Percentiles rank a stretch among this genome's conserved stretches.
phyloP scores from a whole-genome alignment of 2,329 filamentous ascomycete species.

The Alternaria arborescens region DNA sequence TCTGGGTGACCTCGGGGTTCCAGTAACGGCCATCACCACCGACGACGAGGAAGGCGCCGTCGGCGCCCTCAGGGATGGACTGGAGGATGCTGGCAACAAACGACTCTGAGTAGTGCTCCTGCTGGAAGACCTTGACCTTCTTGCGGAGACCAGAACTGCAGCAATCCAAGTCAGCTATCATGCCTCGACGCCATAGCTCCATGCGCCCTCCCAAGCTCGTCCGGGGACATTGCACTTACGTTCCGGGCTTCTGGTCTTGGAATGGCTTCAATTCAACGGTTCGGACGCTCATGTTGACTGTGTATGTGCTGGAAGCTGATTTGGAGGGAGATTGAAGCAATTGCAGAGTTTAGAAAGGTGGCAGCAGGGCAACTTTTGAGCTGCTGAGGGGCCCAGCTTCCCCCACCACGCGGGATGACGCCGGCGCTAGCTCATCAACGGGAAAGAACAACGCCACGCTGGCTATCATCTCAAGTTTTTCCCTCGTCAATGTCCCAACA shows the following conservation, averaged over 20 bases:
- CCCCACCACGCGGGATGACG: conserved; percentile 42
- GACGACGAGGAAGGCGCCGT: conserved; percentile 92
- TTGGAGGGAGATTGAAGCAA: conserved; percentile 30
- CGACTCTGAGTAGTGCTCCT: conserved; percentile 93
- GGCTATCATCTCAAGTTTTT: conserved; percentile 16
- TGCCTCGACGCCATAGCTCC: conserved; percentile 15
- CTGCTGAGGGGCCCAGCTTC: conserved; percentile 38
- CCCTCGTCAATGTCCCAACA: conserved; percentile 22
- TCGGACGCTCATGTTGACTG: conserved; percentile 69
- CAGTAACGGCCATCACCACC: conserved; percentile 96
- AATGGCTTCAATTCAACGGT: conserved; percentile 86
- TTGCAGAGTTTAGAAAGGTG: conserved; percentile 21
- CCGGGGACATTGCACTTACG: conserved; percentile 70
- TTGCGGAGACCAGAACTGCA: conserved; percentile 94
- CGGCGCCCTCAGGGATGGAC: conserved; percentile 91
- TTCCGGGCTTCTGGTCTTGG: conserved; percentile 97
- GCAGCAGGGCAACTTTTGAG: conserved; percentile 39
- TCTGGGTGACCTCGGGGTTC: conserved; percentile 95
- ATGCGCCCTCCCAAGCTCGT: conserved; percentile 8
- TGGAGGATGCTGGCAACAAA: conserved; percentile 94
- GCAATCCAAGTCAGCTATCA: conserved; percentile 36
- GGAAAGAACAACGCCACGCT: conserved; percentile 20
- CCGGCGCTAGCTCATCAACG: conserved; percentile 31
- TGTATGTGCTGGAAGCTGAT: conserved; percentile 32
- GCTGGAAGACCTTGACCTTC: conserved; percentile 97